Conservation (phyloP, 345 rosid species). For the Eucalyptus microcorys region DNA sequence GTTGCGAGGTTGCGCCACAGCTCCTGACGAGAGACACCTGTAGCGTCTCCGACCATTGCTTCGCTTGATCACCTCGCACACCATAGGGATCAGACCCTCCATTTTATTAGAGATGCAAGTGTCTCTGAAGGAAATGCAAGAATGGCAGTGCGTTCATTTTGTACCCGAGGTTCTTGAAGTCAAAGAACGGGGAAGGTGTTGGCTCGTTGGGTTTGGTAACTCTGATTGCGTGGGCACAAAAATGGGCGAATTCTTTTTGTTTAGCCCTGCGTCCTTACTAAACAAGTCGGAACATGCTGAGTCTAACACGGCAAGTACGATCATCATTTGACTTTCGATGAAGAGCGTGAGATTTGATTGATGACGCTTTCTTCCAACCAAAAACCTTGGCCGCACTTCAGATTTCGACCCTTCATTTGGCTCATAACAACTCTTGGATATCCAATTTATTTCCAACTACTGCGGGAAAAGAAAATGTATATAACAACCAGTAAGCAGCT, state of each 20-base stretch:
- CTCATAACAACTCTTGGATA: not conserved
- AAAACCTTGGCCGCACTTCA: not conserved
- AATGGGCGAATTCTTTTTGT: not conserved
- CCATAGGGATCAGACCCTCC: slow-evolving; percentile 81
- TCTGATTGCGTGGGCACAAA: not conserved
- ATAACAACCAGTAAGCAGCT: not conserved
- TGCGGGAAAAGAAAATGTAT: not conserved
- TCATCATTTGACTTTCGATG: not conserved
- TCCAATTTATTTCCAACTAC: not conserved
- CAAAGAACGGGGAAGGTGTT: not conserved
- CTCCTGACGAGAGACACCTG: slow-evolving; percentile 49
- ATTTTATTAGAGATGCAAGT: not conserved
- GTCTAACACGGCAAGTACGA: not conserved
- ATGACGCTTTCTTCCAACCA: not conserved
- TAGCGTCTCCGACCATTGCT: slow-evolving; percentile 43
- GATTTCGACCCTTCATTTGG: not conserved
- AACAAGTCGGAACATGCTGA: not conserved
- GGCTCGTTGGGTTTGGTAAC: not conserved
- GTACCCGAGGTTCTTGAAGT: not conserved
- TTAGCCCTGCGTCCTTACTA: not conserved
- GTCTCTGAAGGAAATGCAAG: not conserved
- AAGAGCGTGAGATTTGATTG: not conserved
- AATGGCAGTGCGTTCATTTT: not conserved
- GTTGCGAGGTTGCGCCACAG: slow-evolving; percentile 13
- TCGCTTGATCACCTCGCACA: slow-evolving; percentile 50